Evolutionary conservation across 331 rosid species (phyloP).

Genomic region (Rosa hybrid): DNA sequence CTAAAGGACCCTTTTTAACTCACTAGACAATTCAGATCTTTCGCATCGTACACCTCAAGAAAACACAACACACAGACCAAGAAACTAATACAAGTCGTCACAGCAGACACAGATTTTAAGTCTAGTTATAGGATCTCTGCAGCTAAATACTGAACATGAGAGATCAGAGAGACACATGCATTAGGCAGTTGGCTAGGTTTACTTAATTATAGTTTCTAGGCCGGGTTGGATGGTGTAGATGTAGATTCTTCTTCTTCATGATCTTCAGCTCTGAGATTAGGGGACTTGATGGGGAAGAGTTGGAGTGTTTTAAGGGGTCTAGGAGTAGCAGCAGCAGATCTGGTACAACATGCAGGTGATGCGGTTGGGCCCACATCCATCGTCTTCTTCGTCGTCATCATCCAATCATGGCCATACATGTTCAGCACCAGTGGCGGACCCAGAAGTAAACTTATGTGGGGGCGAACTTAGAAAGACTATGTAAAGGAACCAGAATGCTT

Average conservation of each 20-base stretch:
- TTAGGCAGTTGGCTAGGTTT: conserved; percentile 3
- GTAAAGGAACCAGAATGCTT: no score
- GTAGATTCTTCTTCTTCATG: conserved; percentile 23
- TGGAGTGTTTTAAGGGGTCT: conserved; percentile 73
- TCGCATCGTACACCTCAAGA: conserved; percentile 23
- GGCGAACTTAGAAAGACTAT: no score
- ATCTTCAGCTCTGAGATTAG: conserved; percentile 44
- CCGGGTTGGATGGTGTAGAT: conserved; percentile 1
- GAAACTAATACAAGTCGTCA: conserved; percentile 24
- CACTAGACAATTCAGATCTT: conserved; percentile 37
- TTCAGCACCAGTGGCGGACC: no score
- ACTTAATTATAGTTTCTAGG: neutral
- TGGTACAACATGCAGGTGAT: conserved; percentile 30
- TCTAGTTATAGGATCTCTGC: neutral
- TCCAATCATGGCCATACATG: conserved; percentile 49
- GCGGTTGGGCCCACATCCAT: conserved; percentile 41
- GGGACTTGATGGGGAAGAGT: conserved; percentile 68
- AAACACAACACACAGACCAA: conserved; percentile 6
- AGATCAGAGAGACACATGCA: conserved; percentile 14
- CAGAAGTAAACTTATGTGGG: no score
- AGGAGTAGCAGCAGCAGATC: neutral
- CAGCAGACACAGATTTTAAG: conserved; percentile 16
- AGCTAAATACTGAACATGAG: conserved; percentile 8
- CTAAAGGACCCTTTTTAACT: conserved; percentile 24
- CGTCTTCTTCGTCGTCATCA: conserved; percentile 22